Evolutionary conservation across 176 grass and related monocot species (phyloP).

Genomic region (Aechmea fasciata): DNA sequence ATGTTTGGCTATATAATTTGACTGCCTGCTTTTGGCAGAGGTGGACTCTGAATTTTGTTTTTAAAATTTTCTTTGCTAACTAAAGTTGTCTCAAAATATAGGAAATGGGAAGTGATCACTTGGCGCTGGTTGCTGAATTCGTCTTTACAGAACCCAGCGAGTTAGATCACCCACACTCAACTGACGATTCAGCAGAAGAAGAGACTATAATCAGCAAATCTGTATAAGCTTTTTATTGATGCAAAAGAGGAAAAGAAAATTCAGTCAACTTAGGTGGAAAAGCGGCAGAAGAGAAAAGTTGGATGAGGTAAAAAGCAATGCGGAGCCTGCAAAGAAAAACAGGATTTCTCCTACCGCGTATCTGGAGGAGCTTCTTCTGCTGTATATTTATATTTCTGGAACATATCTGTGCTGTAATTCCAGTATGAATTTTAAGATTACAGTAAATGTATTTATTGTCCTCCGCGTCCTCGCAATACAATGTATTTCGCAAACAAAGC

Average conservation of each 20-base stretch:
- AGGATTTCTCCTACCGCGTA: background rate
- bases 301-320: background rate
- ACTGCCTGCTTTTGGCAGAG: too few species aligned
- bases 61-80: background rate
- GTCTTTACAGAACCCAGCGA: conserved; percentile 27
- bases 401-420: background rate
- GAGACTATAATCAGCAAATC: background rate
- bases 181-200: conserved; percentile 7
- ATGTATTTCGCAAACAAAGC: too few species aligned
- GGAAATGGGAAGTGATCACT: conserved; percentile 83
- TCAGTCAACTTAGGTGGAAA: background rate
- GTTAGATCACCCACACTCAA: conserved; percentile 6
- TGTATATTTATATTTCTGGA: background rate
- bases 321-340: background rate
- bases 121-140: conserved; percentile 74
- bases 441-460: conserved; percentile 5
- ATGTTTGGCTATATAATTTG: background rate
- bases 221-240: conserved; percentile 1
- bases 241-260: background rate
- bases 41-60: too few species aligned
- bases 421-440: conserved; percentile 15
- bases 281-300: background rate
- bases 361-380: background rate
- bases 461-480: background rate
- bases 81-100: conserved; percentile 16